A percentile compares a stretch with the other conserved stretches of the same genome.
phyloP scores from a whole-genome alignment of 2,329 filamentous ascomycete species.

The Penicillium brevicompactum region DNA sequence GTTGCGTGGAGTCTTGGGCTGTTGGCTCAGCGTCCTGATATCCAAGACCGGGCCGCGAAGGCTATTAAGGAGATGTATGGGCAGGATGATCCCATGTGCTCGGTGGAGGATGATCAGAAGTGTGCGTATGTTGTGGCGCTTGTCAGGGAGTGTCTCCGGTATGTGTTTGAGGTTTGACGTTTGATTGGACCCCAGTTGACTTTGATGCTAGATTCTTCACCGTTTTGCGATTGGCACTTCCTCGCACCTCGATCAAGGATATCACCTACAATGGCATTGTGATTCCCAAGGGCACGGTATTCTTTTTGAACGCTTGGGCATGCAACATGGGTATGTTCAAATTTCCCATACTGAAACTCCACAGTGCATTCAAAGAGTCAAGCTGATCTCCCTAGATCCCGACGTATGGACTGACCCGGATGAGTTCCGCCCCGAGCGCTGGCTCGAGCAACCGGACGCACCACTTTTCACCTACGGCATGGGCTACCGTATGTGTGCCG shows the following conservation, averaged over 20 bases:
- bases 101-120: slow-evolving; percentile 64
- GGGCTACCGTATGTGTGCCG: slow-evolving; percentile 69
- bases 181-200: slow-evolving; percentile 7
- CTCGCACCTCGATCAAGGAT: slow-evolving; percentile 63
- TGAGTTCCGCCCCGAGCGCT: slow-evolving; percentile 63
- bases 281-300: slow-evolving; percentile 64
- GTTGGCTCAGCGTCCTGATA: slow-evolving; percentile 60
- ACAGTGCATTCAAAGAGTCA: neutral
- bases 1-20: slow-evolving; percentile 67
- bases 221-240: slow-evolving; percentile 64
- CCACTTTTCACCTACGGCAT: slow-evolving; percentile 67
- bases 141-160: slow-evolving; percentile 63
- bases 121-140: slow-evolving; percentile 66
- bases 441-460: slow-evolving; percentile 64
- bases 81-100: slow-evolving; percentile 58
- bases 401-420: slow-evolving; percentile 62
- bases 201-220: slow-evolving; percentile 56
- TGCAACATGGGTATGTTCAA: slow-evolving; percentile 64
- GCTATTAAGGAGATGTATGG: slow-evolving; percentile 60
- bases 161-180: neutral
- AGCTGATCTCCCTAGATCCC: slow-evolving; percentile 42
- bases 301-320: slow-evolving; percentile 69
- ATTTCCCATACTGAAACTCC: neutral
- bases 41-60: slow-evolving; percentile 61
- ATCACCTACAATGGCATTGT: slow-evolving; percentile 59